These are phyloP conservation scores for Microdochium bolleyi DNA, from an alignment of 2,329 filamentous ascomycete genomes.

Conservation along the genomic window DNA sequence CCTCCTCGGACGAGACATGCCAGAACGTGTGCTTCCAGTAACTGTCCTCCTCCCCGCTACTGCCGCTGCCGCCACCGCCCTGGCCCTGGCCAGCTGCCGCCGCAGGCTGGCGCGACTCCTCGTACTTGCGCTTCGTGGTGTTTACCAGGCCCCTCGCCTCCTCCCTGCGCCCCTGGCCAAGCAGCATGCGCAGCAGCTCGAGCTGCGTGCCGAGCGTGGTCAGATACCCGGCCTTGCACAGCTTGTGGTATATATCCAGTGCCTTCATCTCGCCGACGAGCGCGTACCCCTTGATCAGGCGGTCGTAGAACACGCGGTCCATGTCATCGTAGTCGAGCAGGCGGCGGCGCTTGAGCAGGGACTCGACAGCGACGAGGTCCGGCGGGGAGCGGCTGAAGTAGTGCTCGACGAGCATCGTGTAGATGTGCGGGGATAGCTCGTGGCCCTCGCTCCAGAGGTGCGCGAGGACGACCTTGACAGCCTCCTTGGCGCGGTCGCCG, in stretches of 20 bases:
- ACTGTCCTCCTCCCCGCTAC: conserved; percentile 1
- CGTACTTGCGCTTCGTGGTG: conserved; percentile 10
- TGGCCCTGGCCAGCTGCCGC: background rate
- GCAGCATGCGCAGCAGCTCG: conserved; percentile 28
- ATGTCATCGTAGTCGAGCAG: conserved; percentile 20
- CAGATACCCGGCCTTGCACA: conserved; percentile 29
- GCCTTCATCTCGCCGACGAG: conserved; percentile 40
- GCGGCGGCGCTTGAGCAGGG: conserved; percentile 44
- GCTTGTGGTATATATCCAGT: conserved; percentile 37
- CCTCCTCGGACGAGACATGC: conserved; percentile 3
- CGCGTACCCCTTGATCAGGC: conserved; percentile 56
- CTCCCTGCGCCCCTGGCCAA: conserved; percentile 8
- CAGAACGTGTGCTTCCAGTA: conserved; percentile 19
- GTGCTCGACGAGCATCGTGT: conserved; percentile 64
- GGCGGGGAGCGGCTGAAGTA: conserved; percentile 54
- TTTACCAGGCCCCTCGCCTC: conserved; percentile 15
- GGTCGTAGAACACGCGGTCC: conserved; percentile 39
- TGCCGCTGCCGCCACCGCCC: background rate
- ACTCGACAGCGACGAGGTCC: conserved; percentile 50
- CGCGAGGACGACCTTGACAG: conserved; percentile 51
- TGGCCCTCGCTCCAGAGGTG: conserved; percentile 51
- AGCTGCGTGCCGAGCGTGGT: conserved; percentile 34
- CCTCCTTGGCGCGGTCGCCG: conserved; percentile 30
- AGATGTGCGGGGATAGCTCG: conserved; percentile 55
- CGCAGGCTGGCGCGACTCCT: background rate